Conservation (phyloP, 768 basidiomycete species). For the Tricholoma hemisulphureum region DNA sequence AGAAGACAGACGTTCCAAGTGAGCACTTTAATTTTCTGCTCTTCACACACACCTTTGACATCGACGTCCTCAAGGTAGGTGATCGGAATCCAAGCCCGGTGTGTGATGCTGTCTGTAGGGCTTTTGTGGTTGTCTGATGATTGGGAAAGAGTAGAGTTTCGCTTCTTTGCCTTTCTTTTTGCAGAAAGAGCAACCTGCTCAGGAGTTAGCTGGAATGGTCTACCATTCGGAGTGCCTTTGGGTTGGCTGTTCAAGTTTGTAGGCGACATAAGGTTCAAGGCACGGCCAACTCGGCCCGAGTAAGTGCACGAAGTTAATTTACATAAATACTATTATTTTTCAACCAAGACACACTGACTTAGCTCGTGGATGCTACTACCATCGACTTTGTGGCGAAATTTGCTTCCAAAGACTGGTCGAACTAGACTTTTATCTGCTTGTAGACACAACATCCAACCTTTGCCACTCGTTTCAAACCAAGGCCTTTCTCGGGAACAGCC, state of each 20-base stretch:
- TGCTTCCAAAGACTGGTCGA: slow-evolving; percentile 13
- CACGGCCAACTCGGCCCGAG: not conserved
- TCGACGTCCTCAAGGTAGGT: slow-evolving; percentile 8
- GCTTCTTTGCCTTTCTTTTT: slow-evolving; percentile 46
- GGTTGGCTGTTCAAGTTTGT: too few species aligned
- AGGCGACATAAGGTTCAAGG: not conserved
- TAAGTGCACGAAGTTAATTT: too few species aligned
- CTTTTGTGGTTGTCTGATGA: slow-evolving; percentile 7
- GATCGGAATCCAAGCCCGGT: slow-evolving; percentile 43
- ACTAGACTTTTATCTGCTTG: slow-evolving; percentile 3
- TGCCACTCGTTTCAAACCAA: slow-evolving; percentile 1
- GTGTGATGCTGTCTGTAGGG: slow-evolving; percentile 26
- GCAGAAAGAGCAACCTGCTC: slow-evolving; percentile 58
- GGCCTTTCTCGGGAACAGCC: slow-evolving; percentile 8
- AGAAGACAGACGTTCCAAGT: slow-evolving; percentile 77
- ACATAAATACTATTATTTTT: not conserved
- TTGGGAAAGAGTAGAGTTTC: slow-evolving; percentile 4
- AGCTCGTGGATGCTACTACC: slow-evolving; percentile 37
- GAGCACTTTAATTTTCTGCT: slow-evolving; percentile 49
- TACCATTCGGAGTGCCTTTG: slow-evolving; percentile 5
- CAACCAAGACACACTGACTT: not conserved
- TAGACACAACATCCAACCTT: not conserved
- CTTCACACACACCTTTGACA: slow-evolving; percentile 22
- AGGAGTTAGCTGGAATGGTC: slow-evolving; percentile 36
- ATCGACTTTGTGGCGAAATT: slow-evolving; percentile 24